These are phyloP conservation scores for Zygosaccharomyces bisporus DNA, from an alignment of 805 yeast species.

Conservation along the genomic window DNA sequence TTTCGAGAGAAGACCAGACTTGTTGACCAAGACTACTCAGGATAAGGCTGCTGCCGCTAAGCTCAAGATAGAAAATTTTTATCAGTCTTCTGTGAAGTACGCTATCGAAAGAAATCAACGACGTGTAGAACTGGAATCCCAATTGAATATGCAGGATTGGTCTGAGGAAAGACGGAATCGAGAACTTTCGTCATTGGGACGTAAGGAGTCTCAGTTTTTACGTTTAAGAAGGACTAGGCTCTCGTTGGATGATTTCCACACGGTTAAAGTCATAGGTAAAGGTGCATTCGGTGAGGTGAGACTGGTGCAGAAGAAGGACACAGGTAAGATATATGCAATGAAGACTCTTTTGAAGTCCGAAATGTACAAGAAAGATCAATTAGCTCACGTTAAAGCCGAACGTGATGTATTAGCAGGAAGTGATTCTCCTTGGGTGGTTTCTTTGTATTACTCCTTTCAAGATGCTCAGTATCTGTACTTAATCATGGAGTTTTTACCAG, in stretches of 20 bases:
- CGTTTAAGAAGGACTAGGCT: slow-evolving; percentile 81
- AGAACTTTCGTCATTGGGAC: slow-evolving; percentile 77
- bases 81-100: slow-evolving; percentile 79
- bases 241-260: slow-evolving; percentile 76
- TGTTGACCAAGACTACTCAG: slow-evolving; percentile 66
- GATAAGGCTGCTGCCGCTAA: slow-evolving; percentile 84
- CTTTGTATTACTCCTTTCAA: slow-evolving; percentile 74
- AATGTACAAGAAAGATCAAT: slow-evolving; percentile 90
- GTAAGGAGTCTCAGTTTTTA: slow-evolving; percentile 81
- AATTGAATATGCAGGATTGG: slow-evolving; percentile 60
- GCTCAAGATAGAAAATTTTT: slow-evolving; percentile 76
- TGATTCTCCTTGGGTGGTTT: slow-evolving; percentile 86
- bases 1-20: slow-evolving; percentile 80
- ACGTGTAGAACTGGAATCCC: slow-evolving; percentile 77
- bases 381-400: slow-evolving; percentile 94
- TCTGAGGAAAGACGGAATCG: slow-evolving; percentile 84
- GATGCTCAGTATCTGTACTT: slow-evolving; percentile 71
- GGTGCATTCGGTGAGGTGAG: slow-evolving; percentile 99
- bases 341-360: slow-evolving; percentile 85
- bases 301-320: slow-evolving; percentile 86
- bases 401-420: slow-evolving; percentile 91
- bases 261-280: slow-evolving; percentile 88
- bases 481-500: slow-evolving; percentile 94
- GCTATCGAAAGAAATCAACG: slow-evolving; percentile 96
- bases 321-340: slow-evolving; percentile 91